Percentiles rank a stretch among this genome's conserved stretches.
Evolutionary conservation across 1,284 basidiomycete genomes (phyloP).

Genomic region (Malassezia equina): DNA sequence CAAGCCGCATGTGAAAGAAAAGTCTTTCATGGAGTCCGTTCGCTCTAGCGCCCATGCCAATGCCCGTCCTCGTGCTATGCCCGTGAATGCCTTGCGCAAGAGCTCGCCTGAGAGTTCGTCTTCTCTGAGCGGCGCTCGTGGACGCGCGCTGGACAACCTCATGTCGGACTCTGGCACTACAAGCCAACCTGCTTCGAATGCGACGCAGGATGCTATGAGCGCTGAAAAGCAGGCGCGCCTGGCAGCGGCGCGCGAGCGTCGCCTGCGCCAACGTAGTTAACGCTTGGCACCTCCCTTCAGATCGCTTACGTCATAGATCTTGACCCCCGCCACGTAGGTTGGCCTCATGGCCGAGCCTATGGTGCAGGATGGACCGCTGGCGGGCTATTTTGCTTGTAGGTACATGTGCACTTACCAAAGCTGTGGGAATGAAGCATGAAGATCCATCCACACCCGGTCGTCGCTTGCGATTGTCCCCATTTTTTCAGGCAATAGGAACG

Average conservation of each 20-base stretch:
- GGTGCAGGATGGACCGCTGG: conserved; percentile 26
- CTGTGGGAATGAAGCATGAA: neutral
- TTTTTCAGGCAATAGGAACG: neutral
- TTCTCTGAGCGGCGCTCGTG: neutral
- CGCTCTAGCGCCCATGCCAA: conserved; percentile 3
- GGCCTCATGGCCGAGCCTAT: conserved; percentile 25
- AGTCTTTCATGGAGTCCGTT: conserved; percentile 23
- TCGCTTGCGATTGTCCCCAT: neutral
- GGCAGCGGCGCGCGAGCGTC: conserved; percentile 14
- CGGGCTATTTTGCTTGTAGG: conserved; percentile 20
- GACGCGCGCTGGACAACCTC: conserved; percentile 8
- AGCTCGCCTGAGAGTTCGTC: neutral
- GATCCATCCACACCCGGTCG: neutral
- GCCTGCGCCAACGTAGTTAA: conserved; percentile 11
- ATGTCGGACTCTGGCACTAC: neutral
- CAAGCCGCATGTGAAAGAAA: conserved; percentile 22
- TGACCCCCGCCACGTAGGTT: neutral
- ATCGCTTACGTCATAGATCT: neutral
- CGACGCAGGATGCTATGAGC: neutral
- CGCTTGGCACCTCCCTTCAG: neutral
- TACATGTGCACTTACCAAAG: neutral
- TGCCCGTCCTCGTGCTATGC: conserved; percentile 1
- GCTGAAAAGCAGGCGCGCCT: conserved; percentile 15
- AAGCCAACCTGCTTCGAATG: neutral
- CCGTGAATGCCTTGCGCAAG: neutral